Evolutionary conservation across 345 rosid genomes (phyloP), one percentile per base, ranked within the genome.

Genomic region (Dipteronia dyeriana): DNA sequence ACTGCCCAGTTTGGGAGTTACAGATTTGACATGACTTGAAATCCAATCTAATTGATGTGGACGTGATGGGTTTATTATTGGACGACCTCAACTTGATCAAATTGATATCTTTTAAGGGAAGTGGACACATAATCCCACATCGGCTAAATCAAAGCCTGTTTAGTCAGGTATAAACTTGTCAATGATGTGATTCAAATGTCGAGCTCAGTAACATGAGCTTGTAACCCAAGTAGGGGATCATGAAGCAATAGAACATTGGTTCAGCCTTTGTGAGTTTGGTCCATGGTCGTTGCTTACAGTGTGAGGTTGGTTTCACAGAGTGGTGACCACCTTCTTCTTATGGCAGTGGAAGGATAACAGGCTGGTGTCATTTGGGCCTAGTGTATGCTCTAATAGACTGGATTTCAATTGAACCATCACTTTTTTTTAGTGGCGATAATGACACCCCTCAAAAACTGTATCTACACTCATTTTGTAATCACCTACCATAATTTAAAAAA

Each of bases 131-230:
- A 31, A 51, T 53, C 57, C 57, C 57, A 53, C 57, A 53, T 53
- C 7, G 57, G 38, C 38, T 11, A 53, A 53, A 5, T 14, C 57
- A 53, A 16, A 53, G 2, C 19, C 4, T 16, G 4, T 16, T 53
- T 5, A 53, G n/a, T 7, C 16, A 2, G 7, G 16, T 53, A 16
- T 16, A 16, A 53, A 3, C n/a, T 4, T 53, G 57, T 53, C 57
- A 53, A 53, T 53, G 19, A 2, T 2, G 1, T 34, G 1, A 53
- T 0, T 1, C 0, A 0, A 17, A 1, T 0, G 57, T 20, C n/a
- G 57, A 16, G 57, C n/a, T 16, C 8, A 53, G 20, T 16, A 14
- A 16, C n/a, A 1, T 53, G 57, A 53, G 57, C 57, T 53, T 53
- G 57, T 53, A 16, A 51, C 57, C 57, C n/a, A 51, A 51, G 57